Conservation (phyloP, 345 rosid species). For the Euphorbia tirucalli region DNA sequence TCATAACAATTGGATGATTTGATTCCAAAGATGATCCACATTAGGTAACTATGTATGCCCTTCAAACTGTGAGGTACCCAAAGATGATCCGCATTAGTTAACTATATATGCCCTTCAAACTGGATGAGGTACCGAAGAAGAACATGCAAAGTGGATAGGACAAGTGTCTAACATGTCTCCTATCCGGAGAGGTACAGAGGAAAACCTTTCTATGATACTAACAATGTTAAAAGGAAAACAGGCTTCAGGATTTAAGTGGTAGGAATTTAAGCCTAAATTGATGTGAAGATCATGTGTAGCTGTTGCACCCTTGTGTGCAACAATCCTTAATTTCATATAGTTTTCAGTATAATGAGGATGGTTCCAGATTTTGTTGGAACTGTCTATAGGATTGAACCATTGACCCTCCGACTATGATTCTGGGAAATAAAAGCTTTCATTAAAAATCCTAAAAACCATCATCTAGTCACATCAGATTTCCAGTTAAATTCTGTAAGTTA, state of each 20-base stretch:
- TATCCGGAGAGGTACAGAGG: too few species aligned
- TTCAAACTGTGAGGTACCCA: too few species aligned
- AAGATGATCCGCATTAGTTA: too few species aligned
- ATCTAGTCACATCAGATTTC: neutral
- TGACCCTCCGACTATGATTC: neutral
- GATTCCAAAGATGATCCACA: neutral
- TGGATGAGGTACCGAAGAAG: neutral
- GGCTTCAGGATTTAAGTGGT: neutral
- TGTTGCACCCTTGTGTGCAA: neutral
- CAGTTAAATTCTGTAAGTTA: neutral
- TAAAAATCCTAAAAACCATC: neutral
- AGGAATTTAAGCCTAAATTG: neutral
- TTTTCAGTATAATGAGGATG: neutral
- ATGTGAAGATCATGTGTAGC: neutral
- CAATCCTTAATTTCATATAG: neutral
- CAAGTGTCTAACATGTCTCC: too few species aligned
- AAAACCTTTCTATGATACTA: neutral
- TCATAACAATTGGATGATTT: neutral
- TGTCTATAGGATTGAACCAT: neutral
- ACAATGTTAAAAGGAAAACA: neutral
- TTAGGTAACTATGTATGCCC: too few species aligned
- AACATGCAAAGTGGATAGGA: neutral
- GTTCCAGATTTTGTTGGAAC: neutral
- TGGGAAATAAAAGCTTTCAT: neutral
- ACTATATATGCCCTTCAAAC: neutral